These are phyloP conservation scores for Apophysomyces trapeziformis DNA, from an alignment of 371 early-diverging fungal genomes.

Conservation along the genomic window DNA sequence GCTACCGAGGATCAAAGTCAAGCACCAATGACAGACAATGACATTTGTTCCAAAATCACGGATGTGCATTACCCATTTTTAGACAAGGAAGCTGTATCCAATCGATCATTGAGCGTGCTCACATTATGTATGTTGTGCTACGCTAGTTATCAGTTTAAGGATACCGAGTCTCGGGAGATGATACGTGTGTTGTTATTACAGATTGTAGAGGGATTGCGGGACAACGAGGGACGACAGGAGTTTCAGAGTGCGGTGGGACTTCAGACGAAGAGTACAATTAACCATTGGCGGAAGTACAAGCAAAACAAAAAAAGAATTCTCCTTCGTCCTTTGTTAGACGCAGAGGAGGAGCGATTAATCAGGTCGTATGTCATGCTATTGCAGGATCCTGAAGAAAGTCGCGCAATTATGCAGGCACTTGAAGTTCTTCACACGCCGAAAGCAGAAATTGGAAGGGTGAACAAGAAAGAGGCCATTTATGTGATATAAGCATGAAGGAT, in stretches of 20 bases:
- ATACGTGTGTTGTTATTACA: constrained; percentile 24
- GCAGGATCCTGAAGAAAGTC: constrained; percentile 10
- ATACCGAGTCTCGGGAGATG: constrained; percentile 13
- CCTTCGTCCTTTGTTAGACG: constrained; percentile 15
- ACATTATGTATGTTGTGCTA: constrained; percentile 21
- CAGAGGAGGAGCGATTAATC: constrained; percentile 3
- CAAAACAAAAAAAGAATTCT: constrained; percentile 11
- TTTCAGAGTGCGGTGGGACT: constrained; percentile 9
- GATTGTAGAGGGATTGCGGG: constrained; percentile 23
- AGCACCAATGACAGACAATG: constrained; percentile 4
- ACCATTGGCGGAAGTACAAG: constrained; percentile 19
- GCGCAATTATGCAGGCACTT: constrained; percentile 13
- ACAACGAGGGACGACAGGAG: constrained; percentile 5
- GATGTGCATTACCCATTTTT: constrained; percentile 24
- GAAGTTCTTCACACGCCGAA: background rate
- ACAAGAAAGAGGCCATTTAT: constrained; percentile 16
- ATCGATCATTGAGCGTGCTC: constrained; percentile 18
- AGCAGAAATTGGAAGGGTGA: background rate
- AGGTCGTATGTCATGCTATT: background rate
- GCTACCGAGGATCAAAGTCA: constrained; percentile 9
- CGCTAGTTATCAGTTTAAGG: background rate
- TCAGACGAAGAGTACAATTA: constrained; percentile 14
- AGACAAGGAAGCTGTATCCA: constrained; percentile 3
- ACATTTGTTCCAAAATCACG: background rate
- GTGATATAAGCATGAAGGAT: background rate